A percentile compares a stretch with the other conserved stretches of the same genome.
Conservation (phyloP, 148 eudicot species). For the Arctostaphylos glauca region DNA sequence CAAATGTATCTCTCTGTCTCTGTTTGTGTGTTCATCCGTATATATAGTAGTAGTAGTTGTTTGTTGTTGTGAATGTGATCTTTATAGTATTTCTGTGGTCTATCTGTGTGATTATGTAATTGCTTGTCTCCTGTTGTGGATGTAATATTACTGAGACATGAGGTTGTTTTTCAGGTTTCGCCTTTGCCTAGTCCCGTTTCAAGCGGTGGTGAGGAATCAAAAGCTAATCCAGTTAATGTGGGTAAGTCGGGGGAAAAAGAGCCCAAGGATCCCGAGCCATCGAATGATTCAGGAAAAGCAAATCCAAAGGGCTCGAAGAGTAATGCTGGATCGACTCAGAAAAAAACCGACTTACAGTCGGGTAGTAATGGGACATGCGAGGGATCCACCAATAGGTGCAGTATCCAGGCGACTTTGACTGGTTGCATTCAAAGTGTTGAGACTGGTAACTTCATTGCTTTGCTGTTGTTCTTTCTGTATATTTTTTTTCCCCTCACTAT, state of each 20-base stretch:
- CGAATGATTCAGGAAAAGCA: slow-evolving; percentile 7
- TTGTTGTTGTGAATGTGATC: not conserved
- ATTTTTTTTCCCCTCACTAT: not conserved
- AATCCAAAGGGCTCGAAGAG: slow-evolving; percentile 8
- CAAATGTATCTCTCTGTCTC: slow-evolving; percentile 17
- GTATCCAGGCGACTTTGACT: slow-evolving; percentile 31
- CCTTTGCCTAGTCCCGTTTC: slow-evolving; percentile 27
- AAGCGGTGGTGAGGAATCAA: slow-evolving; percentile 10
- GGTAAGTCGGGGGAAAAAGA: slow-evolving; percentile 9
- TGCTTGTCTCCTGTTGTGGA: not conserved
- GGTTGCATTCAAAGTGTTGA: slow-evolving; percentile 50
- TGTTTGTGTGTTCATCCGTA: not conserved
- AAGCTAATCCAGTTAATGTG: slow-evolving; percentile 9
- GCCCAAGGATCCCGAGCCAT: slow-evolving; percentile 22
- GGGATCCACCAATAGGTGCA: slow-evolving; percentile 33
- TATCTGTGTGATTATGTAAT: not conserved
- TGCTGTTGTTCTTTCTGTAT: slow-evolving; percentile 4
- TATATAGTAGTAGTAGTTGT: not conserved
- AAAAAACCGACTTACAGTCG: slow-evolving; percentile 4
- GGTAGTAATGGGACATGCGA: slow-evolving; percentile 40
- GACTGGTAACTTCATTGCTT: slow-evolving; percentile 32
- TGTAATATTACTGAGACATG: not conserved
- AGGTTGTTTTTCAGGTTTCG: slow-evolving; percentile 26
- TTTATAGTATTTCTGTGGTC: not conserved
- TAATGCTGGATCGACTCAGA: slow-evolving; percentile 14